A percentile compares a stretch with the other conserved stretches of the same genome.
Evolutionary conservation across 108 stramenopile genomes (phyloP).

Genomic region (Skeletonema menzelii): DNA sequence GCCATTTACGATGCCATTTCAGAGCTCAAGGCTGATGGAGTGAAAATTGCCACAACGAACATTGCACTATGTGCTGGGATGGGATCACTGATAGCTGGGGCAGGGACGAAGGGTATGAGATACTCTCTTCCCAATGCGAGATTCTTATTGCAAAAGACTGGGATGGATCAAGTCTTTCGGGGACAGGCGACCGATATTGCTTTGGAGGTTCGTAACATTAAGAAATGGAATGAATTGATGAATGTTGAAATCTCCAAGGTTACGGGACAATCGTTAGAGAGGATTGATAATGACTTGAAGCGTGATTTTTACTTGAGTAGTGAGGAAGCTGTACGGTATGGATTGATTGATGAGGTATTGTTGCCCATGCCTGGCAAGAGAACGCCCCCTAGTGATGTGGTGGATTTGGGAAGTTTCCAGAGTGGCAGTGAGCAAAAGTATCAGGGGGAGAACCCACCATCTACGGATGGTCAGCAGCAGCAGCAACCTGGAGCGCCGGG

Average conservation of each 20-base stretch:
- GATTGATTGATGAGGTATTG: slow-evolving; percentile 83
- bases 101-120: slow-evolving; percentile 84
- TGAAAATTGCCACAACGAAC: slow-evolving; percentile 83
- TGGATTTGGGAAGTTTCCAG: slow-evolving; percentile 78
- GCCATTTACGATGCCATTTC: slow-evolving; percentile 92
- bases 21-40: slow-evolving; percentile 60
- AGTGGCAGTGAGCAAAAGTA: slow-evolving; percentile 77
- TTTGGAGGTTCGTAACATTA: slow-evolving; percentile 76
- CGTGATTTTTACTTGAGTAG: slow-evolving; percentile 94
- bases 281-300: slow-evolving; percentile 79
- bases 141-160: slow-evolving; percentile 91
- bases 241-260: slow-evolving; percentile 69
- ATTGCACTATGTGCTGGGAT: slow-evolving; percentile 91
- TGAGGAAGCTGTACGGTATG: slow-evolving; percentile 90
- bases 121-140: slow-evolving; percentile 89
- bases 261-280: slow-evolving; percentile 79
- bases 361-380: slow-evolving; percentile 66
- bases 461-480: neutral
- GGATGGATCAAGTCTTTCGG: slow-evolving; percentile 81
- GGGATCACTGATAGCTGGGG: slow-evolving; percentile 87
- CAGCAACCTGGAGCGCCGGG: slow-evolving; percentile 10
- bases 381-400: slow-evolving; percentile 51
- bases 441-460: slow-evolving; percentile 44
- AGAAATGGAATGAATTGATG: slow-evolving; percentile 76
- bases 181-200: slow-evolving; percentile 93